Conservation (phyloP, 371 early-diverging fungal species). For the Mucor saturninus region DNA sequence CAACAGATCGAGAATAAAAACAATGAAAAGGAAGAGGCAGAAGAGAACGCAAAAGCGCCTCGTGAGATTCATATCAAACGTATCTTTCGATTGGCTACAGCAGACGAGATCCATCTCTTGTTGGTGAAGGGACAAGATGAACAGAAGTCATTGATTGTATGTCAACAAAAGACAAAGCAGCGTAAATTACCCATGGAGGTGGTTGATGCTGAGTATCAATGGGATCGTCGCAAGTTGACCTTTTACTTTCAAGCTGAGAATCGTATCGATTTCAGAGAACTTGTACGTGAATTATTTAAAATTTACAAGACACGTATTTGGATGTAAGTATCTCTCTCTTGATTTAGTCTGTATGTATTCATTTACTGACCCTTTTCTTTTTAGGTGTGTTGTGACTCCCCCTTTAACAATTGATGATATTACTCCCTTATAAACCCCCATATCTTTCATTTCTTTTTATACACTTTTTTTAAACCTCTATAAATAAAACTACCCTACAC, state of each 20-base stretch:
- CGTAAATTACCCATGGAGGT: constrained; percentile 92
- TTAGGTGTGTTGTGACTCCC: constrained; percentile 25
- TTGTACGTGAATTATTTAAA: constrained; percentile 98
- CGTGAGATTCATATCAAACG: constrained; percentile 71
- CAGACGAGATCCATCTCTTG: constrained; percentile 75
- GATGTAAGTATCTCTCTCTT: constrained; percentile 92
- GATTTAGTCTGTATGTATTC: constrained; percentile 51
- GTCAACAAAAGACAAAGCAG: constrained; percentile 87
- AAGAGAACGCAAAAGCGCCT: constrained; percentile 17
- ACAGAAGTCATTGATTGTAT: constrained; percentile 82
- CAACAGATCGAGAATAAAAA: constrained; percentile 52
- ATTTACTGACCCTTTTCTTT: constrained; percentile 80
- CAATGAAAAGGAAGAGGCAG: constrained; percentile 53
- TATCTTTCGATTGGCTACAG: constrained; percentile 82
- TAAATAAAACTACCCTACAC: neutral
- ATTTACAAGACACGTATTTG: constrained; percentile 99
- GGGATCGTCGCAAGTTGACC: constrained; percentile 96
- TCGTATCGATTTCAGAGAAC: constrained; percentile 97
- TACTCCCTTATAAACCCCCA: neutral
- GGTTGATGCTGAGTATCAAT: constrained; percentile 97
- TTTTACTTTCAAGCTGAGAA: constrained; percentile 95
- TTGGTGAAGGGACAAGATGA: constrained; percentile 85
- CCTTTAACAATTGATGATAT: constrained; percentile 27
- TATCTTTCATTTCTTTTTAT: neutral
- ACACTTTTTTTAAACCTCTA: neutral